phyloP scores from a whole-genome alignment of 2,329 filamentous ascomycete species.

The Trichophyton equinum region DNA sequence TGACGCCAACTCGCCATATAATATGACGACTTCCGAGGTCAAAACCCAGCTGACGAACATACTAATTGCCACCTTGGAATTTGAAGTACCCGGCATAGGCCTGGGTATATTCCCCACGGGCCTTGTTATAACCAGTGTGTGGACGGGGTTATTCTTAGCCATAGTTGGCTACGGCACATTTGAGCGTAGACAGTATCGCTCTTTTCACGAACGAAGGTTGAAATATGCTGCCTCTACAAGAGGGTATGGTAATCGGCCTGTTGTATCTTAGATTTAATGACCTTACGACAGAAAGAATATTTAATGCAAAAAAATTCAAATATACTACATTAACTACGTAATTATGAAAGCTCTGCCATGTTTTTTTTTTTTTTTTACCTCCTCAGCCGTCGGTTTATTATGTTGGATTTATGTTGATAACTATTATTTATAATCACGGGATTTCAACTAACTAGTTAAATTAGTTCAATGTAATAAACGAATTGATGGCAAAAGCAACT shows the following conservation, averaged over 20 bases:
- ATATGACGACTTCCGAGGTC: slow-evolving; percentile 18
- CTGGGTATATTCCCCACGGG: slow-evolving; percentile 23
- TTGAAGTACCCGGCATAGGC: slow-evolving; percentile 22
- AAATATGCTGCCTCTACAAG: slow-evolving; percentile 2
- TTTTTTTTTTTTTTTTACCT: too few relatives aligned
- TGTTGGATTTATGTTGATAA: too few relatives aligned
- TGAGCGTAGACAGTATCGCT: slow-evolving; percentile 22
- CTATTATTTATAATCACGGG: too few relatives aligned
- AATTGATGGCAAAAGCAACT: too few relatives aligned
- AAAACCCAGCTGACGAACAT: slow-evolving; percentile 17
- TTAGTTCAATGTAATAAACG: too few relatives aligned
- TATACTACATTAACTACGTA: not conserved
- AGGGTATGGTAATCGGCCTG: not conserved
- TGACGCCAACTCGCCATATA: slow-evolving; percentile 14
- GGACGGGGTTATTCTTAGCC: slow-evolving; percentile 22
- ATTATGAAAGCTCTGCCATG: too few relatives aligned
- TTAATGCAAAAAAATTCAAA: not conserved
- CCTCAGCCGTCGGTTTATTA: too few relatives aligned
- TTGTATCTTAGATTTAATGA: not conserved
- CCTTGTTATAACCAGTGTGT: slow-evolving; percentile 22
- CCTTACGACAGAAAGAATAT: not conserved
- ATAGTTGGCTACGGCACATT: slow-evolving; percentile 24
- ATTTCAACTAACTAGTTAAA: too few relatives aligned
- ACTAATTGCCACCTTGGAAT: slow-evolving; percentile 16
- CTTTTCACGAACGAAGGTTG: slow-evolving; percentile 22